Conservation (phyloP, 2,329 filamentous ascomycete species). For the Phialophora expanda region DNA sequence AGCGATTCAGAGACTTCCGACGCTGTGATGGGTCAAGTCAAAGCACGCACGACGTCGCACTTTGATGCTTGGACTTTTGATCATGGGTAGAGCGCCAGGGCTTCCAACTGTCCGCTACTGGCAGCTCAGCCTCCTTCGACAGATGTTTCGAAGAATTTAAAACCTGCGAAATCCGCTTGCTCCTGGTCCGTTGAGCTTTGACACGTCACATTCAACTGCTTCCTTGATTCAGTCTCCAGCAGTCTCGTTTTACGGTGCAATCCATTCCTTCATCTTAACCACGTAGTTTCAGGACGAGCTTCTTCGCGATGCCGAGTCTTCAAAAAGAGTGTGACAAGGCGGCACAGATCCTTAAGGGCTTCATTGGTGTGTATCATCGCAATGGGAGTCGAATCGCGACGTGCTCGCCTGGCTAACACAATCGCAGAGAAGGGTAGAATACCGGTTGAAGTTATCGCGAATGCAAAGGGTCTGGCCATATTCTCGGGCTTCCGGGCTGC, state of each 20-base stretch:
- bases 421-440: conserved; percentile 23
- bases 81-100: background rate
- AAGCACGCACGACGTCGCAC: background rate
- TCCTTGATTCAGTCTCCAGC: background rate
- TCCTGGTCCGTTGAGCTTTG: background rate
- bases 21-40: background rate
- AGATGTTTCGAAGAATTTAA: background rate
- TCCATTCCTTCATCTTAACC: background rate
- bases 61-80: background rate
- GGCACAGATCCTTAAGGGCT: conserved; percentile 30
- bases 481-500: conserved; percentile 30
- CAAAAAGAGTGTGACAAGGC: conserved; percentile 30
- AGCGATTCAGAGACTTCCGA: background rate
- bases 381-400: background rate
- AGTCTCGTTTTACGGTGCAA: background rate
- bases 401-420: background rate
- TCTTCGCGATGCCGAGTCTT: conserved; percentile 12
- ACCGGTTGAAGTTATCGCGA: conserved; percentile 27
- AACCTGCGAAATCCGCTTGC: background rate
- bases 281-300: background rate
- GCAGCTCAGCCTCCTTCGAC: conserved; percentile 6
- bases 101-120: background rate
- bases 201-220: background rate
- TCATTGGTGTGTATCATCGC: conserved; percentile 22
- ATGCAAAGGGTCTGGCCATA: conserved; percentile 30